Evolutionary conservation across 2,329 filamentous ascomycete genomes (phyloP).

Genomic region (Macrophomina phaseolina): DNA sequence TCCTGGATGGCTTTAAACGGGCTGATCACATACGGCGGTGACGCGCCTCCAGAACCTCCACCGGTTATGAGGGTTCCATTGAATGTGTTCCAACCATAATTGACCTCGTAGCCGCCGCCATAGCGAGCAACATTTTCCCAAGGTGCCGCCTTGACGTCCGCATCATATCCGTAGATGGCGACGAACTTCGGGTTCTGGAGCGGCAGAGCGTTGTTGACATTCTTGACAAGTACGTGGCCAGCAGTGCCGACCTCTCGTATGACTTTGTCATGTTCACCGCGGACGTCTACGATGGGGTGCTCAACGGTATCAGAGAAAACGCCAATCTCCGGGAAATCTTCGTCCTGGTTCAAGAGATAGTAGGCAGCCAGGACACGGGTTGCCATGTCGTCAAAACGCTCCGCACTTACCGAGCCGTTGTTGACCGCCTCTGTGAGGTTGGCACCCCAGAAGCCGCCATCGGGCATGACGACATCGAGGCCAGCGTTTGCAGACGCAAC

Average conservation of each 20-base stretch:
- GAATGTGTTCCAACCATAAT: constrained; percentile 52
- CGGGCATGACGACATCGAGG: constrained; percentile 55
- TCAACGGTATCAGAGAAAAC: constrained; percentile 34
- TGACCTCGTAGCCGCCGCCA: constrained; percentile 48
- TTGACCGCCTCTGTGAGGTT: constrained; percentile 40
- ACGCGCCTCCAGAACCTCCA: constrained; percentile 49
- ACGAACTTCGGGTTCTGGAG: constrained; percentile 51
- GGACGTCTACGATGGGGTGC: constrained; percentile 54
- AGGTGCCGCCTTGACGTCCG: constrained; percentile 41
- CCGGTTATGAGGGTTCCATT: constrained; percentile 45
- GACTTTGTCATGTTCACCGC: constrained; percentile 42
- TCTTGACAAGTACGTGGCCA: constrained; percentile 54
- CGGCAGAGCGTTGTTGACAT: constrained; percentile 60
- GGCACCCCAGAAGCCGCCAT: constrained; percentile 38
- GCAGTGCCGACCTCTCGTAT: constrained; percentile 50
- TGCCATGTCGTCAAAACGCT: constrained; percentile 41
- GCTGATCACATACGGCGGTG: constrained; percentile 45
- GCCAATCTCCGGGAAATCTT: constrained; percentile 38
- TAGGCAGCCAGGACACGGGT: constrained; percentile 37
- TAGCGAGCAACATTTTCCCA: constrained; percentile 47
- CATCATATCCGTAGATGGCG: constrained; percentile 49
- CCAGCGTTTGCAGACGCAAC: constrained; percentile 52
- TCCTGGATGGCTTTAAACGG: constrained; percentile 51
- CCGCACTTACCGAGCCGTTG: constrained; percentile 34
- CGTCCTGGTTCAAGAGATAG: constrained; percentile 46